These are phyloP conservation scores for Astrothelium macrocarpum DNA, from an alignment of 495 filamentous ascomycete species.

Conservation along the genomic window DNA sequence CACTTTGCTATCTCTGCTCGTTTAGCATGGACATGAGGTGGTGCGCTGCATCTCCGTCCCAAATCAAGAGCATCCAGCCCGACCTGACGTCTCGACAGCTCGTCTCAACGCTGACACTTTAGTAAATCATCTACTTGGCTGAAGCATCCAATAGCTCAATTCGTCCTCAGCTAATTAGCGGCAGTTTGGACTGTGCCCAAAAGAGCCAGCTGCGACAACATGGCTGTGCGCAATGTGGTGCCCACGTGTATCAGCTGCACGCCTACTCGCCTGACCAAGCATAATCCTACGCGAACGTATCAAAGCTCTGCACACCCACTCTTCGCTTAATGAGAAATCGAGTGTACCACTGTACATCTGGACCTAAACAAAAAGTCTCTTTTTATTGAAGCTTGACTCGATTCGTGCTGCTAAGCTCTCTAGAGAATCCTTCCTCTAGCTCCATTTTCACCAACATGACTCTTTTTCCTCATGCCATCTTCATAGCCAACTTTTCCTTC, in stretches of 20 bases:
- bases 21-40: too few species aligned
- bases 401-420: not conserved
- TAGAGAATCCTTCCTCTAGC: not conserved
- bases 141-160: not conserved
- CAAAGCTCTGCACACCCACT: not conserved
- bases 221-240: not conserved
- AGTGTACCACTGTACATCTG: not conserved
- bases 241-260: slow-evolving; percentile 1
- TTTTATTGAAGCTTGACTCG: not conserved
- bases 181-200: not conserved
- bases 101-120: too few species aligned
- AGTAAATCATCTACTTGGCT: too few species aligned
- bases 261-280: not conserved
- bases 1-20: too few species aligned
- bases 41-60: too few species aligned
- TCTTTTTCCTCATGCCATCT: not conserved
- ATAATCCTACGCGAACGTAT: not conserved
- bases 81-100: too few species aligned
- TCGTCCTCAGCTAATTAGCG: not conserved
- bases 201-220: not conserved
- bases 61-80: too few species aligned
- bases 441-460: too few species aligned
- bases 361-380: not conserved
- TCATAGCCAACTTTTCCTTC: not conserved
- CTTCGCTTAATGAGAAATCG: not conserved